Evolutionary conservation across 2,329 filamentous ascomycete genomes (phyloP).

Genomic region (Camillea tinctor): DNA sequence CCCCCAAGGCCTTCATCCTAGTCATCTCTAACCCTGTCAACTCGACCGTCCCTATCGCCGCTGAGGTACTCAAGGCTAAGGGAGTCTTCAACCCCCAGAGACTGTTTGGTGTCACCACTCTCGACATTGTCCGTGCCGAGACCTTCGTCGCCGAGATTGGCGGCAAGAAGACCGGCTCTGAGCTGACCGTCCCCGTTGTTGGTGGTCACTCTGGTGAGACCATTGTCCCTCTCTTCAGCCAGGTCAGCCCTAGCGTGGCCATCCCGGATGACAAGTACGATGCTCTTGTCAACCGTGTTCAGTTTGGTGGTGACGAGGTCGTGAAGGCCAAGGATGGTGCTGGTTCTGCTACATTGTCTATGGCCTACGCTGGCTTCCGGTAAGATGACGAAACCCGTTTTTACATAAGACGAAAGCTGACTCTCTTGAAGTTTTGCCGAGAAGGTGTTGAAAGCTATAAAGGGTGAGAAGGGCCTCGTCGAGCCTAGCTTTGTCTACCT

Average conservation of each 20-base stretch:
- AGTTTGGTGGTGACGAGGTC: slow-evolving; percentile 97
- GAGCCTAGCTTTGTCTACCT: slow-evolving; percentile 97
- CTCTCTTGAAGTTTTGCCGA: slow-evolving; percentile 72
- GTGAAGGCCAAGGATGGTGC: slow-evolving; percentile 92
- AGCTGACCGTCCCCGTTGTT: slow-evolving; percentile 85
- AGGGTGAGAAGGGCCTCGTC: slow-evolving; percentile 88
- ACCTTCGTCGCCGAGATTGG: slow-evolving; percentile 88
- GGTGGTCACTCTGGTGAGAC: slow-evolving; percentile 98
- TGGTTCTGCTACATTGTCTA: slow-evolving; percentile 87
- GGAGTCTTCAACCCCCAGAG: slow-evolving; percentile 92
- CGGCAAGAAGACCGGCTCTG: slow-evolving; percentile 78
- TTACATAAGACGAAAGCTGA: slow-evolving; percentile 9
- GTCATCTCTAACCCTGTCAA: slow-evolving; percentile 99
- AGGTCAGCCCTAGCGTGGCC: slow-evolving; percentile 73
- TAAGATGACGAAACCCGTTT: slow-evolving; percentile 39
- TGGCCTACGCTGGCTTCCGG: slow-evolving; percentile 95
- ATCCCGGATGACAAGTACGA: slow-evolving; percentile 91
- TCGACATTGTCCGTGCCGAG: slow-evolving; percentile 97
- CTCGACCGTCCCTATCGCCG: slow-evolving; percentile 96
- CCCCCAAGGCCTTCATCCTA: slow-evolving; percentile 90
- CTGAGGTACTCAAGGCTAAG: slow-evolving; percentile 92
- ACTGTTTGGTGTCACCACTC: slow-evolving; percentile 97
- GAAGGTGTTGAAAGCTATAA: slow-evolving; percentile 83
- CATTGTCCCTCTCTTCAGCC: slow-evolving; percentile 96
- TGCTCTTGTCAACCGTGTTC: slow-evolving; percentile 87